Percentiles rank a stretch among this genome's conserved stretches.
phyloP scores from a whole-genome alignment of 441 rosid genomes.

The Omphalea diandra region DNA sequence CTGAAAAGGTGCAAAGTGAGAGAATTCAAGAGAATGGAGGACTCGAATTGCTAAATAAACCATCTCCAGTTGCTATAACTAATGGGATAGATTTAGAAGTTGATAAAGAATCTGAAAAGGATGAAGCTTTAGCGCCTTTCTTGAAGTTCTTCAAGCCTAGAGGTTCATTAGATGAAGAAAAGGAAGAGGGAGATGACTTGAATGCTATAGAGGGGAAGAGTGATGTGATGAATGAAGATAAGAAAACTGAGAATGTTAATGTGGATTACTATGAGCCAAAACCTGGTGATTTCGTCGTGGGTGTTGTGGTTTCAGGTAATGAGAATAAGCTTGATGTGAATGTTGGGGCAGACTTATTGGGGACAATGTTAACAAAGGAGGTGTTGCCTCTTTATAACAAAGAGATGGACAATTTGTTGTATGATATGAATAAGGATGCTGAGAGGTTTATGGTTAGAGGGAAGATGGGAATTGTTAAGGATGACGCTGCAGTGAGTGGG shows the following conservation, averaged over 20 bases:
- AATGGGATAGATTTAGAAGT: slow-evolving; percentile 32
- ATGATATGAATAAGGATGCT: slow-evolving; percentile 59
- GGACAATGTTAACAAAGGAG: slow-evolving; percentile 93
- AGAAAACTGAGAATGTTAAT: slow-evolving; percentile 35
- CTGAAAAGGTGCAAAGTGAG: slow-evolving; percentile 31
- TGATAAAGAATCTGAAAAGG: slow-evolving; percentile 37
- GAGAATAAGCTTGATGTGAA: slow-evolving; percentile 89
- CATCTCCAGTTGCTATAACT: slow-evolving; percentile 41
- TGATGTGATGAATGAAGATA: slow-evolving; percentile 22
- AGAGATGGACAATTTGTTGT: slow-evolving; percentile 64
- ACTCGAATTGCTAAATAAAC: slow-evolving; percentile 67
- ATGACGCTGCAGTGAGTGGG: slow-evolving; percentile 48
- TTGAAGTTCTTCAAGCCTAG: slow-evolving; percentile 69
- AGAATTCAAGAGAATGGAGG: slow-evolving; percentile 41
- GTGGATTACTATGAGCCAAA: slow-evolving; percentile 82
- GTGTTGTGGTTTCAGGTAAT: slow-evolving; percentile 93
- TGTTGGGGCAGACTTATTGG: slow-evolving; percentile 80
- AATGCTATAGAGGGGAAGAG: slow-evolving; percentile 30
- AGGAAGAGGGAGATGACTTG: slow-evolving; percentile 24
- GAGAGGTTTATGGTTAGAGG: slow-evolving; percentile 64
- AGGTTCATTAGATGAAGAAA: slow-evolving; percentile 33
- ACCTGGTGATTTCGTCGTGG: slow-evolving; percentile 79
- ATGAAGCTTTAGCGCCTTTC: slow-evolving; percentile 76
- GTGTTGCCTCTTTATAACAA: slow-evolving; percentile 72
- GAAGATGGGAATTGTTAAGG: slow-evolving; percentile 79